Evolutionary conservation across 176 grass and related monocot species (phyloP).

Genomic region (Canna indica): DNA sequence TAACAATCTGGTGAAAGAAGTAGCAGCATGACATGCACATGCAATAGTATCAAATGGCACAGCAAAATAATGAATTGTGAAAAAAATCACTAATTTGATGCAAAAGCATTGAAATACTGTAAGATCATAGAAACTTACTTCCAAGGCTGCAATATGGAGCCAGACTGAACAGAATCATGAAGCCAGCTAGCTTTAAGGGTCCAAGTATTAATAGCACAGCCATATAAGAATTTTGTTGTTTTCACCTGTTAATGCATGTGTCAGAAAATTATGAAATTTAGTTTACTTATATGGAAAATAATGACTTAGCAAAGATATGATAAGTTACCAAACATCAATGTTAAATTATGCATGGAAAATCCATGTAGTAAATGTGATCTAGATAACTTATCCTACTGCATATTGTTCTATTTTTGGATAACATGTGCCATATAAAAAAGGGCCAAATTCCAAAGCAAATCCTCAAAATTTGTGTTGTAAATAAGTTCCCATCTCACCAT

Average conservation of each 20-base stretch:
- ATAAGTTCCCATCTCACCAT: too few relatives aligned
- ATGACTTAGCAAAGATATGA: too few relatives aligned
- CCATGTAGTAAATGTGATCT: too few relatives aligned
- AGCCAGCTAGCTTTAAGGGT: slow-evolving; percentile 57
- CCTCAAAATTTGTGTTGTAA: too few relatives aligned
- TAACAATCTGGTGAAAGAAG: too few relatives aligned
- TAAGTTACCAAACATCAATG: too few relatives aligned
- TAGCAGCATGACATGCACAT: not conserved
- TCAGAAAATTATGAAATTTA: slow-evolving; percentile 7
- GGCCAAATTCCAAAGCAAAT: too few relatives aligned
- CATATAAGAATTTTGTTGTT: slow-evolving; percentile 83
- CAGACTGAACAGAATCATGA: slow-evolving; percentile 56
- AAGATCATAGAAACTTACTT: slow-evolving; percentile 43
- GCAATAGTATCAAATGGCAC: not conserved
- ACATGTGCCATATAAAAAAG: too few relatives aligned
- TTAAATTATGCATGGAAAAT: too few relatives aligned
- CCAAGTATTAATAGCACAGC: slow-evolving; percentile 67
- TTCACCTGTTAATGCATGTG: slow-evolving; percentile 39
- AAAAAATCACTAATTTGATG: not conserved
- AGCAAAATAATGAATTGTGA: not conserved
- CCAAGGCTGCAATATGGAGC: slow-evolving; percentile 38
- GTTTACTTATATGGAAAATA: not conserved
- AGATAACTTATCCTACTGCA: too few relatives aligned
- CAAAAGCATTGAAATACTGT: not conserved
- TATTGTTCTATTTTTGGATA: too few relatives aligned